Evolutionary conservation across 345 rosid genomes (phyloP), one percentile per base, ranked within the genome.

Genomic region (Sisymbrium altissimum): DNA sequence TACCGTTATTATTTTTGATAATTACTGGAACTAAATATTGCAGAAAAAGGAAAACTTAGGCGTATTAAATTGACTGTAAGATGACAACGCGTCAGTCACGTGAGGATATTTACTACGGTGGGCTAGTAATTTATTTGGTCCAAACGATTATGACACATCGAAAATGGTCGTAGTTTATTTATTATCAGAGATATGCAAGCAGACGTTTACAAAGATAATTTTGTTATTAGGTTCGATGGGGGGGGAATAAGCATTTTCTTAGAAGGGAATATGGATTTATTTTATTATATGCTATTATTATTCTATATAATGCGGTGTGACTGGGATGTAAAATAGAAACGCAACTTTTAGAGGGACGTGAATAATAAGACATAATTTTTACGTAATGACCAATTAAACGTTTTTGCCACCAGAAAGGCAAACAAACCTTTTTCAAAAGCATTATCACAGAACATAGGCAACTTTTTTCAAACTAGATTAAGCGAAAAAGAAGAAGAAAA

Each of bases 271-370:
- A 41, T 17, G 40, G 29, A 40, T 54, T 40, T 27, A n/a, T 2
- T 2, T 8, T 48, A 9, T 40, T 11, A 2, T 50, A 14, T n/a
- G 6, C 6, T 66, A 4, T 52, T 63, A 19, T 11, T 43, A 23
- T 13, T 18, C 11, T 9, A 32, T 48, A 25, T 58, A 74, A 39
- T 75, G 73, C 30, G 79, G 67, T 74, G 61, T 74, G 61, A 67
- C 54, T 75, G 21, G 27, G 18, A 59, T 66, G 27, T 5, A n/a
- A 25, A 29, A 64, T 10, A 11, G 23, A 14, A 57, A 48, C 0
- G 60, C 59, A 74, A 46, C 78, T 66, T 73, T 74, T 27, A 15
- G 71, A 74, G 40, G 71, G 30, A 73, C 66, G 71, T 73, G 55
- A 53, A 50, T 9, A 54, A 64, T 64, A 55, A 64, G 66, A 74